Evolutionary conservation across 2,329 filamentous ascomycete species (phyloP).

Genomic region (Zarea fungicola): DNA sequence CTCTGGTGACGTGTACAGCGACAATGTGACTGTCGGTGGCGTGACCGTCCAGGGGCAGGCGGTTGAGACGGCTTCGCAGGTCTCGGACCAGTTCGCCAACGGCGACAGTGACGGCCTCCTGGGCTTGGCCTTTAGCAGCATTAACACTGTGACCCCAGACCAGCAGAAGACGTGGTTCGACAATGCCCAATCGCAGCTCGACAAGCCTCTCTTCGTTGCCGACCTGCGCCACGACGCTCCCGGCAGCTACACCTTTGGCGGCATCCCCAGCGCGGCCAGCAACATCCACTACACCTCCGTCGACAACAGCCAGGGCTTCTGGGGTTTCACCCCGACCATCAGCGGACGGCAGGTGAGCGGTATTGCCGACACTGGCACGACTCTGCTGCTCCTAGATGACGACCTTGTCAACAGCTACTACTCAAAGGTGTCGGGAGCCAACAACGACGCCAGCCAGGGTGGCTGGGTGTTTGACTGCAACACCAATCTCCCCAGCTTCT

Average conservation of each 20-base stretch:
- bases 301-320: conserved; percentile 60
- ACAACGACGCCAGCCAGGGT: conserved; percentile 24
- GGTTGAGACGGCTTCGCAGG: conserved; percentile 37
- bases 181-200: conserved; percentile 22
- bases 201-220: conserved; percentile 56
- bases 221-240: conserved; percentile 59
- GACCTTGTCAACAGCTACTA: conserved; percentile 45
- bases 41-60: conserved; percentile 36
- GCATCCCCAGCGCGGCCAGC: conserved; percentile 51
- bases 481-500: conserved; percentile 39
- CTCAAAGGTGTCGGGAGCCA: conserved; percentile 47
- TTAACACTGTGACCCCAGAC: conserved; percentile 40
- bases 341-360: conserved; percentile 29
- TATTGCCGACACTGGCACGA: conserved; percentile 57
- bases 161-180: conserved; percentile 40
- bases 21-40: conserved; percentile 37
- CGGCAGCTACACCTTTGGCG: conserved; percentile 57
- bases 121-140: conserved; percentile 33
- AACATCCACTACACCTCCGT: conserved; percentile 56
- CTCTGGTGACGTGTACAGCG: conserved; percentile 39
- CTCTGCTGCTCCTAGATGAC: conserved; percentile 57
- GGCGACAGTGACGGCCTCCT: conserved; percentile 30
- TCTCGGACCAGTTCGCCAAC: conserved; percentile 39
- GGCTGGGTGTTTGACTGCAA: conserved; percentile 42
- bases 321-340: conserved; percentile 35